Evolutionary conservation across 768 basidiomycete species (phyloP), one percentile per base, ranked within the genome.

Genomic region (Amanita exitialis): DNA sequence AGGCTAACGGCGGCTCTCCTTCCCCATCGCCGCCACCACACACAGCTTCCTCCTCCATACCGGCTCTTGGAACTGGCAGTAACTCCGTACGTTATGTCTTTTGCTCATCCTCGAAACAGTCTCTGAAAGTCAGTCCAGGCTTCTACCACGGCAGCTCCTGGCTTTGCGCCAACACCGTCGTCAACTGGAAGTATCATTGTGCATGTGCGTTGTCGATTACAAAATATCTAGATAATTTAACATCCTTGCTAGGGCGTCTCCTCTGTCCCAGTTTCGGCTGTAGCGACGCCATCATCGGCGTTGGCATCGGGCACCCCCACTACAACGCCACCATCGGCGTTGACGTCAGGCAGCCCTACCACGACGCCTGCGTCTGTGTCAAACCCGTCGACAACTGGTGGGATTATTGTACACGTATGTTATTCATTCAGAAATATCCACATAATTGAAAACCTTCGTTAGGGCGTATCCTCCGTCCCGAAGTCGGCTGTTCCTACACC

Each of bases 221-320:
- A 25, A 13, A 16, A 25, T 18, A 28, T 45, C 1, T 18, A 12
- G 21, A 16, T 32, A 28, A 45, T 25, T 16, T 28, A 16, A 25
- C 30, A 12, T 13, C 15, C n/a, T 37, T 37, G 18, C 12, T 15
- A 28, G 21, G 18, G 46, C 20, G 44, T 12, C 15, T 46, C 54
- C 38, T 49, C 57, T 44, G 57, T 61, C 30, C 53, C 64, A 7
- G 61, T 63, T 10, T 55, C 55, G 6, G 54, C 58, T 16, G 48
- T 47, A 32, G 57, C 10, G 30, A 30, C 30, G 9, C 2, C 30
- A 10, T 3, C 30, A 30, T 30, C 30, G 30, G 30, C 30, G 30
- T 30, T 30, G 30, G 4, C 30, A 30, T 30, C 30, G 4, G 10
- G 30, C 10, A 30, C 10, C 30, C 30, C 9, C 3, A 10, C 30